A percentile compares a stretch with the other conserved stretches of the same genome.
Evolutionary conservation across 805 yeast species (phyloP).

Genomic region (Kodamaea leandrae): DNA sequence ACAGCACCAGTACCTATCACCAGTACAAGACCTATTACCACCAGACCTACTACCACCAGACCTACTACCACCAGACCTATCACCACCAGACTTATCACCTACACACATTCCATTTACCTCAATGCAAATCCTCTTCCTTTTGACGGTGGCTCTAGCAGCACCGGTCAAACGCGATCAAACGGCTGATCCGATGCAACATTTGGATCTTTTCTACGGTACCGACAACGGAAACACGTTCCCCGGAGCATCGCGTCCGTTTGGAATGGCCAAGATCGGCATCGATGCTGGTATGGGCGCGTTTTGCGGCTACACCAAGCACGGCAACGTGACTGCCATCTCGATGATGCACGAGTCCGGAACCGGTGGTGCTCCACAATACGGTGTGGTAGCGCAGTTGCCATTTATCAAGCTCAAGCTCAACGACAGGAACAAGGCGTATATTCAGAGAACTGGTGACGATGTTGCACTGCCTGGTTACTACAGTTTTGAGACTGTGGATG

Average conservation of each 20-base stretch:
- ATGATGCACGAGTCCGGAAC: constrained; percentile 41
- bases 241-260: constrained; percentile 35
- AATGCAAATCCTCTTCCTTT: background rate
- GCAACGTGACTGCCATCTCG: constrained; percentile 30
- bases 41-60: too few relatives aligned
- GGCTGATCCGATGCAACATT: constrained; percentile 14
- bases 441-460: constrained; percentile 18
- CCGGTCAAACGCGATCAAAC: constrained; percentile 1
- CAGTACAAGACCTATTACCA: too few relatives aligned
- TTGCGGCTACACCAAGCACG: constrained; percentile 33
- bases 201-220: constrained; percentile 35
- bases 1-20: too few relatives aligned
- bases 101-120: background rate
- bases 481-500: constrained; percentile 18
- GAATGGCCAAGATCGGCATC: constrained; percentile 37
- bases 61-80: too few relatives aligned
- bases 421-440: background rate
- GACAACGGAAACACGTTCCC: constrained; percentile 36
- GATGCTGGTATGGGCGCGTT: constrained; percentile 28
- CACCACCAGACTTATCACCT: too few relatives aligned
- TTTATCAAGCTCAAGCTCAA: constrained; percentile 4
- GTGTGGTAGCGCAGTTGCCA: constrained; percentile 32
- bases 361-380: constrained; percentile 39
- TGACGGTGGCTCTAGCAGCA: background rate
- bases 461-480: constrained; percentile 25